Percentiles rank a stretch among this genome's conserved stretches.
Conservation (phyloP, 352 stramenopile species). For the Phytophthora rubi region DNA sequence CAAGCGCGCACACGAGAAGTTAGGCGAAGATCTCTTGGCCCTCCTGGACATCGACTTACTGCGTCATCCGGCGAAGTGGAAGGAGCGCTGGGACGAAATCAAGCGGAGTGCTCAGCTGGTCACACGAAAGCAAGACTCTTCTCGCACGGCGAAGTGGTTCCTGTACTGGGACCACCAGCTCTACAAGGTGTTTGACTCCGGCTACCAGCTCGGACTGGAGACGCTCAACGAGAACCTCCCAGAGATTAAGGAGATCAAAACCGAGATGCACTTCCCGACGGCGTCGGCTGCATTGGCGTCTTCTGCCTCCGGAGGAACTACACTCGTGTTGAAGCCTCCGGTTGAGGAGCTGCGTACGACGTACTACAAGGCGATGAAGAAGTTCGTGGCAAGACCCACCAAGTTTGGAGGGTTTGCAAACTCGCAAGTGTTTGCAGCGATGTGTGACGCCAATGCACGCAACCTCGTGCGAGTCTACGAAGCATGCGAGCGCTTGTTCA, state of each 20-base stretch:
- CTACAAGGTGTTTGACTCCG: conserved; percentile 95
- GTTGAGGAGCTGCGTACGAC: conserved; percentile 93
- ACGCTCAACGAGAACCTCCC: conserved; percentile 94
- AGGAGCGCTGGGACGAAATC: conserved; percentile 86
- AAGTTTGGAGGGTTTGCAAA: conserved; percentile 92
- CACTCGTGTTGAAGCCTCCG: conserved; percentile 89
- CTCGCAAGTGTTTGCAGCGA: conserved; percentile 83
- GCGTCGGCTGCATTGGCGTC: conserved; percentile 13
- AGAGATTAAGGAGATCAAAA: conserved; percentile 90
- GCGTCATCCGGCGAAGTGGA: conserved; percentile 86
- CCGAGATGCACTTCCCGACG: conserved; percentile 72
- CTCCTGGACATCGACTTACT: conserved; percentile 94
- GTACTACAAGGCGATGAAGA: conserved; percentile 96
- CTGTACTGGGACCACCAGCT: conserved; percentile 95
- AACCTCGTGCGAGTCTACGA: conserved; percentile 91
- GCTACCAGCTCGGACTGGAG: conserved; percentile 94
- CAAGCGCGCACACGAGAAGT: conserved; percentile 86
- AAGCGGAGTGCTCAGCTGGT: conserved; percentile 72
- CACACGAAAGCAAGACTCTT: conserved; percentile 79
- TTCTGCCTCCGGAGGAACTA: conserved; percentile 21
- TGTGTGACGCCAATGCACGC: conserved; percentile 89
- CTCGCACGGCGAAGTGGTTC: conserved; percentile 91
- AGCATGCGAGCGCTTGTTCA: conserved; percentile 93
- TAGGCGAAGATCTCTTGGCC: conserved; percentile 77
- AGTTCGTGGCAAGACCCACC: conserved; percentile 92